These are phyloP conservation scores for Atkinsonella hypoxylon DNA, from an alignment of 2,329 filamentous ascomycete species.

Conservation along the genomic window DNA sequence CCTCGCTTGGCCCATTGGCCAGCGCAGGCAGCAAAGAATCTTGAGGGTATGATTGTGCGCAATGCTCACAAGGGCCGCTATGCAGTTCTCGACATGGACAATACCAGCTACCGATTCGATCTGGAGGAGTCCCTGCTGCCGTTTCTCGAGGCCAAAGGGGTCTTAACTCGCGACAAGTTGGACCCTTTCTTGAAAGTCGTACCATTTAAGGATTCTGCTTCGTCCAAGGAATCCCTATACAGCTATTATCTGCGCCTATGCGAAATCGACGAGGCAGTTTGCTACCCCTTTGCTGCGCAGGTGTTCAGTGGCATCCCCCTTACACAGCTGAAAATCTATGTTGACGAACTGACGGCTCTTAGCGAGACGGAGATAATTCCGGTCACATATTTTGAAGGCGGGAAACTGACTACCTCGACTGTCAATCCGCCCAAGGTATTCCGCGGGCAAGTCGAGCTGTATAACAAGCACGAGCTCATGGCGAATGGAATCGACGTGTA, in stretches of 20 bases:
- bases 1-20: slow-evolving; percentile 22
- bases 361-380: slow-evolving; percentile 20
- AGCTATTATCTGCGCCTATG: slow-evolving; percentile 33
- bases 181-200: slow-evolving; percentile 28
- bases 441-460: slow-evolving; percentile 29
- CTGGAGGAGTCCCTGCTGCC: slow-evolving; percentile 31
- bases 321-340: slow-evolving; percentile 31
- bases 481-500: slow-evolving; percentile 31
- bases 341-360: slow-evolving; percentile 34
- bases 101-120: slow-evolving; percentile 30
- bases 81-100: slow-evolving; percentile 33
- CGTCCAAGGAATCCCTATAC: slow-evolving; percentile 28
- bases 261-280: slow-evolving; percentile 27
- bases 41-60: slow-evolving; percentile 25
- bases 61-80: slow-evolving; percentile 27
- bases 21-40: slow-evolving; percentile 19
- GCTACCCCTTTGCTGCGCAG: slow-evolving; percentile 31
- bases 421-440: slow-evolving; percentile 26
- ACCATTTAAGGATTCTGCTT: slow-evolving; percentile 27
- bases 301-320: slow-evolving; percentile 30
- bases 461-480: slow-evolving; percentile 29
- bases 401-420: slow-evolving; percentile 15
- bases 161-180: slow-evolving; percentile 28
- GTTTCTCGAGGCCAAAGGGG: slow-evolving; percentile 28
- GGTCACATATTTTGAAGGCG: slow-evolving; percentile 24